A percentile compares a stretch with the other conserved stretches of the same genome.
These are phyloP conservation scores for Colletotrichum sp. DNA, from an alignment of 2,329 filamentous ascomycete genomes.

Conservation along the genomic window DNA sequence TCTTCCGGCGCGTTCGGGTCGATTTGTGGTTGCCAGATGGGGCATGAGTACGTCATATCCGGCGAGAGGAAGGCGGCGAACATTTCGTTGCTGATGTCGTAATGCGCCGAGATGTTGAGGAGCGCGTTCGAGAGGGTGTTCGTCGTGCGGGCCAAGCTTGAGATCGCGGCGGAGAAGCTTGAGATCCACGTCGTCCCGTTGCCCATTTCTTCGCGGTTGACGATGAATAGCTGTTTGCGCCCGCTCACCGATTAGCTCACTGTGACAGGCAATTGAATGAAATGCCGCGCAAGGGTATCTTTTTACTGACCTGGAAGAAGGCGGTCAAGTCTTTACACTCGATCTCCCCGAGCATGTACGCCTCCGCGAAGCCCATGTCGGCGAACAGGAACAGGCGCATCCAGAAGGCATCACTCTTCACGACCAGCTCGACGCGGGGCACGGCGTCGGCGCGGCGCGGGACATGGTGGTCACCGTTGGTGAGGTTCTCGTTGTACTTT, in stretches of 20 bases:
- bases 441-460: conserved; percentile 35
- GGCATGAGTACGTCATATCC: conserved; percentile 81
- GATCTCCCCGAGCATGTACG: conserved; percentile 76
- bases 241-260: conserved; percentile 20
- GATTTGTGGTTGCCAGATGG: conserved; percentile 62
- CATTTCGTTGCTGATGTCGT: conserved; percentile 79
- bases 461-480: conserved; percentile 31
- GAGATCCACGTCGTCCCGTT: conserved; percentile 70
- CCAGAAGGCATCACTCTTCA: conserved; percentile 74
- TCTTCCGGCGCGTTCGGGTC: conserved; percentile 52
- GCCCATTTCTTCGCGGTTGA: conserved; percentile 67
- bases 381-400: conserved; percentile 71
- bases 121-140: conserved; percentile 64
- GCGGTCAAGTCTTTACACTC: conserved; percentile 69
- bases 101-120: conserved; percentile 74
- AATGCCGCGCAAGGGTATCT: background rate
- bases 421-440: conserved; percentile 58
- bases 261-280: background rate
- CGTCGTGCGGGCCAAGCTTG: conserved; percentile 60
- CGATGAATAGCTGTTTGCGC: conserved; percentile 67
- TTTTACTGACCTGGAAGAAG: conserved; percentile 65
- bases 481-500: conserved; percentile 40
- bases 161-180: conserved; percentile 60
- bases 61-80: conserved; percentile 74
- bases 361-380: conserved; percentile 78